A percentile compares a stretch with the other conserved stretches of the same genome.
Evolutionary conservation across 179 eudicot species (phyloP).

Genomic region (Kewa caespitosa): DNA sequence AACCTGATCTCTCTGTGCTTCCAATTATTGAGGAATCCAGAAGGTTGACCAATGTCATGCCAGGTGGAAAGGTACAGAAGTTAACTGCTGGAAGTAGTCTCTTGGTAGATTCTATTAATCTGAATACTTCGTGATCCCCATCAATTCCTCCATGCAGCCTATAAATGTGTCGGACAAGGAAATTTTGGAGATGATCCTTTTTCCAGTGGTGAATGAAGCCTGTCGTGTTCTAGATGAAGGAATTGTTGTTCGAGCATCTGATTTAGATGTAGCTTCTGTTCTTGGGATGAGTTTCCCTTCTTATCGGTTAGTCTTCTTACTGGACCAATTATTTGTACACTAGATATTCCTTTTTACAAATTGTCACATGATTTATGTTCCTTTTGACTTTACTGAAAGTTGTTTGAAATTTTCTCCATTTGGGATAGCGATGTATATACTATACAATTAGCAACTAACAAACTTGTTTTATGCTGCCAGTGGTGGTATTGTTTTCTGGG

Average conservation of each 20-base stretch:
- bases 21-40: slow-evolving; percentile 82
- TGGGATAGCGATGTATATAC: background rate
- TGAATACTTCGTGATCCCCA: background rate
- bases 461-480: slow-evolving; percentile 42
- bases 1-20: slow-evolving; percentile 70
- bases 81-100: background rate
- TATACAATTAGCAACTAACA: slow-evolving; percentile 14
- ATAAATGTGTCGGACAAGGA: slow-evolving; percentile 76
- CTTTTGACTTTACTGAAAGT: background rate
- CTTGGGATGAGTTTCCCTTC: slow-evolving; percentile 99
- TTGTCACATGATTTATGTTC: too few species aligned
- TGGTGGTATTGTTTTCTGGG: slow-evolving; percentile 94
- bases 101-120: background rate
- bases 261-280: slow-evolving; percentile 85
- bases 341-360: too few species aligned
- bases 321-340: too few species aligned
- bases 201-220: slow-evolving; percentile 96
- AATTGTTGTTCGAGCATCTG: slow-evolving; percentile 91
- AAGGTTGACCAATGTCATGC: slow-evolving; percentile 68
- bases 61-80: slow-evolving; percentile 71
- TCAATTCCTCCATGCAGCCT: slow-evolving; percentile 50
- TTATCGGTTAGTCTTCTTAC: slow-evolving; percentile 61
- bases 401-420: background rate
- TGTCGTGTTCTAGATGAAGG: slow-evolving; percentile 94
- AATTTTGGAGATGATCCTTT: slow-evolving; percentile 82